Evolutionary conservation across 1,284 basidiomycete species (phyloP), one percentile per base, ranked within the genome.

Genomic region (Fistulinella cinereoalba): DNA sequence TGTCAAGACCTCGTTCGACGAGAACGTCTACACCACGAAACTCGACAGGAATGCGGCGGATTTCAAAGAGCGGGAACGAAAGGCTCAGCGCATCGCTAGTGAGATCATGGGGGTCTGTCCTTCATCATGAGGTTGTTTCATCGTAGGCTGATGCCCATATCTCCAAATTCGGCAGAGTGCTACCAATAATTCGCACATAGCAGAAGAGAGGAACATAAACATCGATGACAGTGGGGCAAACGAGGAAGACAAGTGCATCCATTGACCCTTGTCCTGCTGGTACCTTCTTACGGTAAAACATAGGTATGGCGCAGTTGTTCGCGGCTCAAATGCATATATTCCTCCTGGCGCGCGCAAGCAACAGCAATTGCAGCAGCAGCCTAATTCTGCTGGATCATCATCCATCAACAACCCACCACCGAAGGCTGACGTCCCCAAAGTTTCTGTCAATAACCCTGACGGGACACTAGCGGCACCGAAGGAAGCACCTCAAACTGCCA

Each of bases 1-100:
- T 16, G 83, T 95, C 53, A 93, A 80, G 62, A 92, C 93, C 9
- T 82, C 84, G 61, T 99, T 93, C 67, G 86, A 97, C 60, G 96
- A 99, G 71, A 89, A 95, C 50, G 65, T 87, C 34, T 99, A 99
- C 69, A 99, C 97, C 18, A 99, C 96, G 34, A 93, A 85, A 71
- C 77, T 99, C 41, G 92, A 99, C 66, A 82, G 91, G 55, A 80
- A 72, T 49, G 86, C 81, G 21, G 81, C 88, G 23, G 92, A 95
- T 66, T 98, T 81, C 68, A 91, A 88, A 69, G 89, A 93, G 68
- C 80, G 85, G 53, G 96, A 98, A 70, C 79, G 84, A 53, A 83
- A 88, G 62, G 97, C 97, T 6, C 89, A 88, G 62, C 80, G 80
- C 51, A 77, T 98, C 52, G 96, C 96, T 4, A 86, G 85, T 55